Percentiles rank a stretch among this genome's conserved stretches.
phyloP scores from a whole-genome alignment of 805 yeast genomes.

The Clavispora carvajalis region DNA sequence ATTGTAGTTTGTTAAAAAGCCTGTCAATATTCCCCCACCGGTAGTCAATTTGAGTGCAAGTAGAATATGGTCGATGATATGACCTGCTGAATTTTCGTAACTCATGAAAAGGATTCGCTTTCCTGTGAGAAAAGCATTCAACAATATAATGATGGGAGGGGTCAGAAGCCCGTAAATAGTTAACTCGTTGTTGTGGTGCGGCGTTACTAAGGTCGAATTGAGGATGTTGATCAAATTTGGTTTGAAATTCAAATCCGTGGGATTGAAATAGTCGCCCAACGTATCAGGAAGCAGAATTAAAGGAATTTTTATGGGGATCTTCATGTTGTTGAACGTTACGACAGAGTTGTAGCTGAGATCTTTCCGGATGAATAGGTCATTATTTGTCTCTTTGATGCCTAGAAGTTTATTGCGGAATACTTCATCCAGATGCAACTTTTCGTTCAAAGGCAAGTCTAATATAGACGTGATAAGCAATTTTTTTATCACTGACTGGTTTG shows the following conservation, averaged over 20 bases:
- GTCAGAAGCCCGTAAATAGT: conserved; percentile 51
- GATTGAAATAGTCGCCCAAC: conserved; percentile 40
- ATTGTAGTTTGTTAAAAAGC: conserved; percentile 32
- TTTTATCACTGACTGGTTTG: conserved; percentile 26
- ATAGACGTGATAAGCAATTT: conserved; percentile 38
- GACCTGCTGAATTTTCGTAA: conserved; percentile 36
- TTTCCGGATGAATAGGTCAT: conserved; percentile 36
- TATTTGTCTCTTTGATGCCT: conserved; percentile 23
- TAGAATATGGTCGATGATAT: conserved; percentile 38
- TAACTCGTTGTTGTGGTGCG: conserved; percentile 39
- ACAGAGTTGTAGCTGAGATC: conserved; percentile 39
- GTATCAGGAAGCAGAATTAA: conserved; percentile 36
- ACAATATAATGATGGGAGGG: conserved; percentile 37
- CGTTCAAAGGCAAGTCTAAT: conserved; percentile 38
- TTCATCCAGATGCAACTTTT: conserved; percentile 37
- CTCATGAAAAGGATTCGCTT: conserved; percentile 35
- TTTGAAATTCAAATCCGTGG: conserved; percentile 40
- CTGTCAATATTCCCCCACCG: conserved; percentile 39
- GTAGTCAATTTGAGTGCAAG: conserved; percentile 37
- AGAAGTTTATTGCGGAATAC: conserved; percentile 31
- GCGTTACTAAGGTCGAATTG: conserved; percentile 30
- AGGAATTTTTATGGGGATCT: conserved; percentile 42
- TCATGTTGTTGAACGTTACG: conserved; percentile 34
- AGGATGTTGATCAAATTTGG: conserved; percentile 30
- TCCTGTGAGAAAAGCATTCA: conserved; percentile 36